Evolutionary conservation across 352 stramenopile species (phyloP), one percentile per base, ranked within the genome.

Genomic region (Globisporangium spinosum): DNA sequence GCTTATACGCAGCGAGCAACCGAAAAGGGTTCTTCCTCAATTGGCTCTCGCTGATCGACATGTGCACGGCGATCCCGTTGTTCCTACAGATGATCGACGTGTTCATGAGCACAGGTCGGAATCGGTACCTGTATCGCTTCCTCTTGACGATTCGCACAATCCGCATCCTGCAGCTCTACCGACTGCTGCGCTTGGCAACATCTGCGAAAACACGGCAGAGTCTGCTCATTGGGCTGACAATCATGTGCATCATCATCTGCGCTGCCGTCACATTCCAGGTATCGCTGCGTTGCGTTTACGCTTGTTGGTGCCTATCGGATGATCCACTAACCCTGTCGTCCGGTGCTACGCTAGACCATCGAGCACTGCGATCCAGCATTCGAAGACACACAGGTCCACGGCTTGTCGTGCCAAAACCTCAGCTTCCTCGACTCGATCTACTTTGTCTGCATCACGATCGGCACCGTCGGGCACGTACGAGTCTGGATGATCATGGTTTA

Each of bases 361-460:
- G 82, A 90, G 54, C 79, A 87, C 56, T 90, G 82, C 55, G 82
- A 89, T 40, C 64, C 72, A 66, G 65, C 58, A 12, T 73, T 53
- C 23, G 22, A 43, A 43, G 32, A 58, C 58, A 22, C 12, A 1
- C 64, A 77, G 43, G 15, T 77, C 25, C 60, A 59, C 1, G 74
- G 72, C 2, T 56, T 75, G 17, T 83, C 76, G 64, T 93, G 85
- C 65, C 85, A 91, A 58, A 71, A 87, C 12, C 66, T 93, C 60
- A 87, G 82, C 25, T 94, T 93, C 62, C 80, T 92, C 55, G 82
- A 93, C 32, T 70, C 82, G 49, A 81, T 90, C 43, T 95, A 95
- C 68, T 92, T 95, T 66, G 79, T 95, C 23, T 90, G 87, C 60
- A 93, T 92, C 64, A 95, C 87, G 0, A 93, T 95, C 65, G 79